These are phyloP conservation scores for Corymbia calophylla DNA, from an alignment of 441 rosid species.

Conservation along the genomic window DNA sequence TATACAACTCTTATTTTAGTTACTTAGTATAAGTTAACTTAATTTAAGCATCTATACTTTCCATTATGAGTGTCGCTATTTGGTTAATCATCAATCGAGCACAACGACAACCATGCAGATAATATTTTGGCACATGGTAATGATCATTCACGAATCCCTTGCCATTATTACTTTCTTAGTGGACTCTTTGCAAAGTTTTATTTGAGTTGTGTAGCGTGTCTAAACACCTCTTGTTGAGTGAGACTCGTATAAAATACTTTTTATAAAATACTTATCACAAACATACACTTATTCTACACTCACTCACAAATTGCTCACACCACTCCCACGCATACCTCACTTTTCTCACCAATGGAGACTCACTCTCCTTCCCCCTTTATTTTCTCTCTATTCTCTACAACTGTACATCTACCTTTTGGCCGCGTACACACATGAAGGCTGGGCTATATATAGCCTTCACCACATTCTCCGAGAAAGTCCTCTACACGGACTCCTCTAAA, in stretches of 20 bases:
- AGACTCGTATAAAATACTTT: neutral
- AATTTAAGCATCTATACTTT: neutral
- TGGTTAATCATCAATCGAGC: neutral
- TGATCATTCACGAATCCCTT: neutral
- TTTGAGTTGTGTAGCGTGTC: neutral
- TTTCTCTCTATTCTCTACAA: neutral
- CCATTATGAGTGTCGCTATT: neutral
- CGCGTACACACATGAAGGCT: neutral
- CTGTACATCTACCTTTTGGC: neutral
- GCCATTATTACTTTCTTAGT: neutral
- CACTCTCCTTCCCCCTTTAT: neutral
- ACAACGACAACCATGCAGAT: neutral
- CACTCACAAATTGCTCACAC: neutral
- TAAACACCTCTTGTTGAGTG: neutral
- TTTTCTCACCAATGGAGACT: neutral
- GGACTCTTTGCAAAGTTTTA: neutral
- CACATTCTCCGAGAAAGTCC: neutral
- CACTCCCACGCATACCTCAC: neutral
- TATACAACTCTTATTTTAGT: neutral
- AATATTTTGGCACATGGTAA: neutral
- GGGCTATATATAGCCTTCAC: neutral
- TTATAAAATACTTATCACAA: neutral
- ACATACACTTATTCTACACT: neutral
- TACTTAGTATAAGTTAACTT: neutral
- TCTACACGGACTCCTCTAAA: neutral